Evolutionary conservation across 805 yeast genomes (phyloP).

Genomic region (Grigorovia yakushimaensis): DNA sequence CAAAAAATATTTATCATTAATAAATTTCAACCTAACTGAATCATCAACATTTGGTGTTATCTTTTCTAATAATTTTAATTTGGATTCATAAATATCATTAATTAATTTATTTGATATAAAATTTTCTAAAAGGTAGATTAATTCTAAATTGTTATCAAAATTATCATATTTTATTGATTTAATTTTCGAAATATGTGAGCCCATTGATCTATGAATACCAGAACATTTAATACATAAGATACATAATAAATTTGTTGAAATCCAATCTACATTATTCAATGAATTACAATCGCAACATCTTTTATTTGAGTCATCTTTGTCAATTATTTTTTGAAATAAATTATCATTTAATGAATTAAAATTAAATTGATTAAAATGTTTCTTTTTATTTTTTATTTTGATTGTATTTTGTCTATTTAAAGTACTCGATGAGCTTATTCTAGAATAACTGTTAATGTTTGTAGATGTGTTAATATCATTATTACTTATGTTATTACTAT

Average conservation of each 20-base stretch:
- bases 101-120: conserved; percentile 45
- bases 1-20: conserved; percentile 53
- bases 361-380: conserved; percentile 3
- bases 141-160: conserved; percentile 45
- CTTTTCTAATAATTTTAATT: conserved; percentile 12
- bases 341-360: background rate
- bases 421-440: background rate
- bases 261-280: conserved; percentile 64
- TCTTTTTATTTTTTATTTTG: background rate
- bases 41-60: conserved; percentile 31
- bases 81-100: conserved; percentile 54
- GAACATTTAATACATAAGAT: conserved; percentile 79
- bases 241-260: conserved; percentile 63
- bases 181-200: conserved; percentile 71
- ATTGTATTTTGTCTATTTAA: background rate
- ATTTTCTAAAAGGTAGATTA: conserved; percentile 42
- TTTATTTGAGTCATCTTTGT: conserved; percentile 43
- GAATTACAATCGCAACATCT: conserved; percentile 76
- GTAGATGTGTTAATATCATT: background rate
- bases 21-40: conserved; percentile 46
- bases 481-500: background rate
- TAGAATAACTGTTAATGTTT: no score
- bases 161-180: conserved; percentile 71
- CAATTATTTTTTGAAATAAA: conserved; percentile 16
- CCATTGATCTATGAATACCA: conserved; percentile 79